A percentile compares a stretch with the other conserved stretches of the same genome.
These are phyloP conservation scores for Cryptococcus sp. DNA, from an alignment of 1,284 basidiomycete genomes.

Conservation along the genomic window DNA sequence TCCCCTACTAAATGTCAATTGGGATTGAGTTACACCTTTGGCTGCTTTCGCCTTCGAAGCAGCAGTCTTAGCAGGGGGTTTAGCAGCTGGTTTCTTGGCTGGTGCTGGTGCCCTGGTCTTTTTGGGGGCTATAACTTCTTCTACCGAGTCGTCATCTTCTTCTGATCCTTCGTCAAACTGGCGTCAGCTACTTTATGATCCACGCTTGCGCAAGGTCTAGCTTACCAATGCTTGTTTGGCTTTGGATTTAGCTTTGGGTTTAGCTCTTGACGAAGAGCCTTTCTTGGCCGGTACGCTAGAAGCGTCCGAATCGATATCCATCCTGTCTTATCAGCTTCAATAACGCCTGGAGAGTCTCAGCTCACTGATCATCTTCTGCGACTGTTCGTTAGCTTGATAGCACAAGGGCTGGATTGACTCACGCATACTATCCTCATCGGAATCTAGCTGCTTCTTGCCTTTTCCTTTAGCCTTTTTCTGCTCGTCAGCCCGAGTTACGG, in stretches of 20 bases:
- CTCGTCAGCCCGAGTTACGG: not conserved
- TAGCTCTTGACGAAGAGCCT: slow-evolving; percentile 46
- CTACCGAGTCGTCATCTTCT: slow-evolving; percentile 56
- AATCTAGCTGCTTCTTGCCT: slow-evolving; percentile 55
- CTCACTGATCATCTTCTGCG: slow-evolving; percentile 27
- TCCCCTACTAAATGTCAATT: slow-evolving; percentile 48
- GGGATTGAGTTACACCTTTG: slow-evolving; percentile 52
- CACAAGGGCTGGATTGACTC: too few species aligned
- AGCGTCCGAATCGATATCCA: slow-evolving; percentile 45
- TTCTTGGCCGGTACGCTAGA: slow-evolving; percentile 45
- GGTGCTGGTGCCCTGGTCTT: slow-evolving; percentile 60
- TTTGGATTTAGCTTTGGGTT: slow-evolving; percentile 49
- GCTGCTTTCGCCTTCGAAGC: slow-evolving; percentile 55
- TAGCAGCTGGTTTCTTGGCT: slow-evolving; percentile 54
- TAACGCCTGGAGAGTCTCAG: slow-evolving; percentile 31
- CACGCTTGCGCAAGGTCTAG: too few species aligned
- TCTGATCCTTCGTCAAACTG: slow-evolving; percentile 56
- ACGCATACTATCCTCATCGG: slow-evolving; percentile 72
- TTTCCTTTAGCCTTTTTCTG: slow-evolving; percentile 52
- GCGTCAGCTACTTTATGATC: not conserved
- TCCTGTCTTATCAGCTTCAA: slow-evolving; percentile 22
- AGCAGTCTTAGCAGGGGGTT: slow-evolving; percentile 15
- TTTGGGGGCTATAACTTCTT: slow-evolving; percentile 56
- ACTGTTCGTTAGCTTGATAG: too few species aligned
- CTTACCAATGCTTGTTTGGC: slow-evolving; percentile 55